Conservation (phyloP, 1,139 yeast species). For the Yamadazyma kanchanaburiensis region DNA sequence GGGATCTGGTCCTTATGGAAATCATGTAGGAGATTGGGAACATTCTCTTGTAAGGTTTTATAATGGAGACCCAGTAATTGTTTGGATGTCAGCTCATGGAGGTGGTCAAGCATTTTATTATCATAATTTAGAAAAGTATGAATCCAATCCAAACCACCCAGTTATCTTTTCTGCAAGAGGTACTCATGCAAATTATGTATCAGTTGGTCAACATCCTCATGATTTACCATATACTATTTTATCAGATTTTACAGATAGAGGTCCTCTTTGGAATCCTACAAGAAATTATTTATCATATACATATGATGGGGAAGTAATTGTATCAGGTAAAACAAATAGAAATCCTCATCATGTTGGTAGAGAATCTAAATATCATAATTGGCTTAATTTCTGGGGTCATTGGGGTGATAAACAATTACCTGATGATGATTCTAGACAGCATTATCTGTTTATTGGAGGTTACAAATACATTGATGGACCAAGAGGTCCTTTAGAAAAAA, state of each 20-base stretch:
- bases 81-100: slow-evolving; percentile 99
- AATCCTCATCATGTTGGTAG: slow-evolving; percentile 48
- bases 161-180: slow-evolving; percentile 89
- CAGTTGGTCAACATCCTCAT: slow-evolving; percentile 96
- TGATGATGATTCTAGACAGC: slow-evolving; percentile 71
- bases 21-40: slow-evolving; percentile 98
- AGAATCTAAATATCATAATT: slow-evolving; percentile 64
- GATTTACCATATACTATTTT: slow-evolving; percentile 89
- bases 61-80: slow-evolving; percentile 75
- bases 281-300: slow-evolving; percentile 78
- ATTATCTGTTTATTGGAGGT: slow-evolving; percentile 77
- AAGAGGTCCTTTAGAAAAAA: slow-evolving; percentile 79
- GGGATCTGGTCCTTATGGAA: slow-evolving; percentile 97
- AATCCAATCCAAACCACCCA: slow-evolving; percentile 51
- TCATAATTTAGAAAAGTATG: slow-evolving; percentile 69
- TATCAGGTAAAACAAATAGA: slow-evolving; percentile 38
- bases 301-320: slow-evolving; percentile 55
- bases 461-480: slow-evolving; percentile 93
- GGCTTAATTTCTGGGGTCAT: slow-evolving; percentile 77
- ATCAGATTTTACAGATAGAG: slow-evolving; percentile 91
- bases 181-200: slow-evolving; percentile 93
- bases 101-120: slow-evolving; percentile 91
- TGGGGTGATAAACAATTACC: slow-evolving; percentile 87
- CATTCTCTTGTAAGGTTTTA: slow-evolving; percentile 84
- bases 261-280: slow-evolving; percentile 92